These are phyloP conservation scores for Trichosporon sp. DNA, from an alignment of 1,284 basidiomycete genomes.

Conservation along the genomic window DNA sequence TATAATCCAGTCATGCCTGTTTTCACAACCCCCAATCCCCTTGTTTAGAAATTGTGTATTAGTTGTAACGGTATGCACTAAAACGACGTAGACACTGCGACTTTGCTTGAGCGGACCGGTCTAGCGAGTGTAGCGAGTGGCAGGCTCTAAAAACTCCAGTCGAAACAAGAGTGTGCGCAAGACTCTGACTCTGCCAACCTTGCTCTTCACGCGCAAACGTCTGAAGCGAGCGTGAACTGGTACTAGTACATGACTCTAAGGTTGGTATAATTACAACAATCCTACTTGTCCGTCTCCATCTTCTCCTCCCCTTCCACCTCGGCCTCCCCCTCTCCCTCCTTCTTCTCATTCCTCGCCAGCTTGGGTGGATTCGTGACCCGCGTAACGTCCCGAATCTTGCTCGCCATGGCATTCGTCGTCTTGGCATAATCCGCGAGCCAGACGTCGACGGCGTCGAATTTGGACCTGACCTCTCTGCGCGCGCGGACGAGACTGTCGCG, in stretches of 20 bases:
- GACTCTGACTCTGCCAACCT: too few relatives aligned
- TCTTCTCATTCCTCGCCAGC: not conserved
- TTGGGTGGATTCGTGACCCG: constrained; percentile 20
- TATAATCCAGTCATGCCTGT: not conserved
- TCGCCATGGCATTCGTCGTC: constrained; percentile 40
- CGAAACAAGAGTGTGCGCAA: too few relatives aligned
- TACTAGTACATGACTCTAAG: too few relatives aligned
- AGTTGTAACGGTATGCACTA: not conserved
- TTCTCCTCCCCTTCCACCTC: not conserved
- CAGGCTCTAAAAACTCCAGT: too few relatives aligned
- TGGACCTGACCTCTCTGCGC: constrained; percentile 49
- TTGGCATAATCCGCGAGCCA: constrained; percentile 44
- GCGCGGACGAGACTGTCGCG: constrained; percentile 43
- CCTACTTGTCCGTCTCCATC: not conserved
- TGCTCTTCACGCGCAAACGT: too few relatives aligned
- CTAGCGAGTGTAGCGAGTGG: too few relatives aligned
- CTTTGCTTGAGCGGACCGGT: too few relatives aligned
- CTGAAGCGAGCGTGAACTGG: too few relatives aligned
- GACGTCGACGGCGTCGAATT: constrained; percentile 45
- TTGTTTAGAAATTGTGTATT: not conserved
- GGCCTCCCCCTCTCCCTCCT: not conserved
- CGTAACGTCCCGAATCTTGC: constrained; percentile 38
- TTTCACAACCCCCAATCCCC: too few relatives aligned
- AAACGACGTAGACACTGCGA: too few relatives aligned
- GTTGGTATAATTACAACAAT: not conserved